These are phyloP conservation scores for Phanerochaete carnosa DNA, from an alignment of 768 basidiomycete species.

Conservation along the genomic window DNA sequence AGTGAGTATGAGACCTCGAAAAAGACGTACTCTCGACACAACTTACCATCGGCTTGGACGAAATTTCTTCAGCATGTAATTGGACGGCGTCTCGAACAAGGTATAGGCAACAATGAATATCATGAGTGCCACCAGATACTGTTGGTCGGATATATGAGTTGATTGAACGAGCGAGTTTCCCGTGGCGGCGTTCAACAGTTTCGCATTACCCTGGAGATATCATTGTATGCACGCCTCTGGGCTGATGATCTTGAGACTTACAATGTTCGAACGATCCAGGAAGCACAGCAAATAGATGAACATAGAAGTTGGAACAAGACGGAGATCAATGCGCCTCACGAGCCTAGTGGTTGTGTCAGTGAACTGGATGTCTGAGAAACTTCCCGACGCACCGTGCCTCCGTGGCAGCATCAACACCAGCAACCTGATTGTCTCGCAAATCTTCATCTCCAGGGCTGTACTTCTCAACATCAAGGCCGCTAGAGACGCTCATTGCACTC, in stretches of 20 bases:
- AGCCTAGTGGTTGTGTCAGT: slow-evolving; percentile 8
- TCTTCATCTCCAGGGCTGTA: not conserved
- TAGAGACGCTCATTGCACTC: too few relatives aligned
- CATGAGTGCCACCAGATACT: slow-evolving; percentile 37
- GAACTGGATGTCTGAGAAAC: not conserved
- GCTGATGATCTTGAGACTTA: slow-evolving; percentile 4
- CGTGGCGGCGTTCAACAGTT: slow-evolving; percentile 30
- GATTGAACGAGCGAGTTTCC: slow-evolving; percentile 29
- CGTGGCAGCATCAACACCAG: not conserved
- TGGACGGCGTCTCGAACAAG: slow-evolving; percentile 38
- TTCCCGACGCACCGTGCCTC: not conserved
- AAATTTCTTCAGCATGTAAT: slow-evolving; percentile 36
- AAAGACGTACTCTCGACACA: not conserved
- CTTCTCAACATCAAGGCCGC: not conserved
- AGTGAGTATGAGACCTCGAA: not conserved
- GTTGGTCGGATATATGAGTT: slow-evolving; percentile 24
- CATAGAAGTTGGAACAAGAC: slow-evolving; percentile 19
- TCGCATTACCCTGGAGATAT: slow-evolving; percentile 25
- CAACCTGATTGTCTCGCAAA: not conserved
- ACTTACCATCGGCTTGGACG: slow-evolving; percentile 32
- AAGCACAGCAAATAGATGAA: slow-evolving; percentile 22
- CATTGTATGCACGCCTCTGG: not conserved
- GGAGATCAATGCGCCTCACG: slow-evolving; percentile 17
- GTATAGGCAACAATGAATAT: slow-evolving; percentile 39
- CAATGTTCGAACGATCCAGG: slow-evolving; percentile 24